Percentiles rank a stretch among this genome's conserved stretches.
These are phyloP conservation scores for Penicillium sp. DNA, from an alignment of 2,329 filamentous ascomycete species.

Conservation along the genomic window DNA sequence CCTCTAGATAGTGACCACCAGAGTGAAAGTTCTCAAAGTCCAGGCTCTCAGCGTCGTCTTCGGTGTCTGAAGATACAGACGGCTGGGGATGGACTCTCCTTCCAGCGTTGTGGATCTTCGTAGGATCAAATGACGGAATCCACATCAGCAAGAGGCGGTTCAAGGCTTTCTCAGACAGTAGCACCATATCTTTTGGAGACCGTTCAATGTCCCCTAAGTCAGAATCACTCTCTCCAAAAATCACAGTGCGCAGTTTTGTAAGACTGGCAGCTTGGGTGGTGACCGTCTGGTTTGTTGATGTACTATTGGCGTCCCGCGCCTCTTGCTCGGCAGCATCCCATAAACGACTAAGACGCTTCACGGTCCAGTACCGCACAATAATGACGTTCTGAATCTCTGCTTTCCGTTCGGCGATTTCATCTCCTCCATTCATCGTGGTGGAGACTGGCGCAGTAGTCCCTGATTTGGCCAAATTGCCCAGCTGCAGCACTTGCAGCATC, in stretches of 20 bases:
- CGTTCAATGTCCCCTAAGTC: slow-evolving; percentile 33
- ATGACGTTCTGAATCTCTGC: slow-evolving; percentile 45
- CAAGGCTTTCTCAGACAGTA: slow-evolving; percentile 35
- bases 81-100: slow-evolving; percentile 8
- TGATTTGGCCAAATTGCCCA: slow-evolving; percentile 34
- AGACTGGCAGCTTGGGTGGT: slow-evolving; percentile 17
- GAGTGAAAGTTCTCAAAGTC: slow-evolving; percentile 25
- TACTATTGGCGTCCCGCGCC: slow-evolving; percentile 26
- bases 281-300: slow-evolving; percentile 19
- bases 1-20: slow-evolving; percentile 36
- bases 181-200: slow-evolving; percentile 40
- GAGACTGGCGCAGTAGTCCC: slow-evolving; percentile 18
- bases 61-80: slow-evolving; percentile 25
- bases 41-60: slow-evolving; percentile 16
- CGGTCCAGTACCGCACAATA: slow-evolving; percentile 44
- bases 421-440: slow-evolving; percentile 21
- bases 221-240: slow-evolving; percentile 35
- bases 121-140: slow-evolving; percentile 26
- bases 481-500: slow-evolving; percentile 40
- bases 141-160: slow-evolving; percentile 30
- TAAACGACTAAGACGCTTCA: slow-evolving; percentile 37
- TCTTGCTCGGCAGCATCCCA: slow-evolving; percentile 39
- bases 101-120: slow-evolving; percentile 8
- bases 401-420: slow-evolving; percentile 40
- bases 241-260: slow-evolving; percentile 28